Conservation (phyloP, 148 eudicot genomes). For the Drosera capensis region DNA sequence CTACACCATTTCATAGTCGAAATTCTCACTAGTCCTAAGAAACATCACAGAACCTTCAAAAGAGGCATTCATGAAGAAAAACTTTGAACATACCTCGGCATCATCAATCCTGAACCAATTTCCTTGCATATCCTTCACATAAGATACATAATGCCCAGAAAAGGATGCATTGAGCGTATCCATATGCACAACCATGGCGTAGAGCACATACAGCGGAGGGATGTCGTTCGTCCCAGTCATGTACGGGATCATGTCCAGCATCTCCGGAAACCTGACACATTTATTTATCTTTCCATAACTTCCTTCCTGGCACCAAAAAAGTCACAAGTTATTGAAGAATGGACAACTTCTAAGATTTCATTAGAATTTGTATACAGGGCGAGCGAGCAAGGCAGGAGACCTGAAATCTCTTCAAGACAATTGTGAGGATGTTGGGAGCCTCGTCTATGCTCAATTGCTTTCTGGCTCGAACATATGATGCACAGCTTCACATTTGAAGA, state of each 20-base stretch:
- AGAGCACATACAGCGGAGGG: conserved; percentile 83
- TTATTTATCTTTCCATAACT: conserved; percentile 85
- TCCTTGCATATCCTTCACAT: conserved; percentile 74
- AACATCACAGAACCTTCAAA: too few relatives aligned
- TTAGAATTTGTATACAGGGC: too few relatives aligned
- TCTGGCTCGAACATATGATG: conserved; percentile 70
- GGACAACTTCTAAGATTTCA: too few relatives aligned
- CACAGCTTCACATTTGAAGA: conserved; percentile 37
- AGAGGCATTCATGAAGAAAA: too few relatives aligned
- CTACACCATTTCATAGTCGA: too few relatives aligned
- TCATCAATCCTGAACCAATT: conserved; percentile 86
- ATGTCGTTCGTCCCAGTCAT: conserved; percentile 76
- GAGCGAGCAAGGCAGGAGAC: conserved; percentile 14
- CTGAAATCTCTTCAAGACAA: conserved; percentile 96
- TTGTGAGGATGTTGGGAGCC: conserved; percentile 89
- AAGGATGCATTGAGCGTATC: conserved; percentile 88
- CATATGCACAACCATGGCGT: conserved; percentile 82
- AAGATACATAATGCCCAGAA: conserved; percentile 85
- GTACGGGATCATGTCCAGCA: conserved; percentile 86
- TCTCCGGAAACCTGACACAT: conserved; percentile 75
- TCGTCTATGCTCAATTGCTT: conserved; percentile 83
- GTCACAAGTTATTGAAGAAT: too few relatives aligned
- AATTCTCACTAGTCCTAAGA: too few relatives aligned
- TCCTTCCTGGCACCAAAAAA: too few relatives aligned
- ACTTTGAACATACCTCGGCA: conserved; percentile 49